Evolutionary conservation across 495 filamentous ascomycete genomes (phyloP), one percentile per base, ranked within the genome.

Genomic region (Talaromyces liani): DNA sequence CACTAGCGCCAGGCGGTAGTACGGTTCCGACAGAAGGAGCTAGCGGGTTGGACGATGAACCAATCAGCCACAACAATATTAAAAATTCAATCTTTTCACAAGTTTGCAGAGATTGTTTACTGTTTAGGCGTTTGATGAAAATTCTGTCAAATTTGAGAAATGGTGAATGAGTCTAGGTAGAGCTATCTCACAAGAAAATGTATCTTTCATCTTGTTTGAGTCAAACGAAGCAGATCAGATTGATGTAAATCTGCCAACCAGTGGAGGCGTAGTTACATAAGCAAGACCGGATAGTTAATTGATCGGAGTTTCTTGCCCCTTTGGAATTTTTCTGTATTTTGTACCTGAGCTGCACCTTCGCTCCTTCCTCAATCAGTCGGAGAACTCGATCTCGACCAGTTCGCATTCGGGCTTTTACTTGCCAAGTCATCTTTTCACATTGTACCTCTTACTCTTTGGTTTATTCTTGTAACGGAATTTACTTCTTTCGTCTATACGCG

Each of bases 271-370:
- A 0, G 12, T 53, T 53, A 53, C 12, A 53, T 53, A 53, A 53
- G 49, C 49, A 53, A 9, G 9, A 16, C 47, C 27, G 22, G 53
- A 27, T 56, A 29, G n/a, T 29, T 6, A 29, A 29, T 29, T 6
- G 29, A 12, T 25, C 45, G 59, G 45, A 49, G 45, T 47, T 53
- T 61, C 39, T 53, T 47, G 45, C 36, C 10, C n/a, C 29, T 61
- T 58, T 58, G 56, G 31, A 58, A 58, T 1, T 58, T 58, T 58
- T 58, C 56, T 58, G 31, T 25, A 56, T 29, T 56, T 29, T 29
- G 53, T 56, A 36, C 56, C 56, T 9, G 56, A 58, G 31, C 56
- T 33, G 10, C 6, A n/a, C 27, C 29, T 58, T n/a, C 29, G 56
- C 45, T 49, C 45, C 8, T 18, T 20, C 45, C 45, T 49, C 45